Conservation (phyloP, 176 grass and related monocot species). For the Alloteropsis semialata region DNA sequence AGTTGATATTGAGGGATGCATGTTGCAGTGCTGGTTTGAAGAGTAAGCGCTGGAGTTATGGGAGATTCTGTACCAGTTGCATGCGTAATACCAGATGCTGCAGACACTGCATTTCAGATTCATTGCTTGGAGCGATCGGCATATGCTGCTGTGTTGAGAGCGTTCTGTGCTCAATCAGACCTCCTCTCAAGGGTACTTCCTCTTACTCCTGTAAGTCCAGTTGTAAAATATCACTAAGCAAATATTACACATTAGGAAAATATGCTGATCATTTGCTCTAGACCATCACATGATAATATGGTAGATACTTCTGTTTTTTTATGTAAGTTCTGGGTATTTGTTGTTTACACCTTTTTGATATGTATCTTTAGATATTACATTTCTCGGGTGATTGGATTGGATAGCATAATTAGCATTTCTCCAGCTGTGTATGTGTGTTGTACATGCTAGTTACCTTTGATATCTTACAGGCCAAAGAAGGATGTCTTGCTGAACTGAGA, state of each 20-base stretch:
- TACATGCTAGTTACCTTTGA: constrained; percentile 2
- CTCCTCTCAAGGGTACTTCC: constrained; percentile 59
- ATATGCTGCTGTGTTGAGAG: constrained; percentile 63
- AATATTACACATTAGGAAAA: constrained; percentile 4
- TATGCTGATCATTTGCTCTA: background rate
- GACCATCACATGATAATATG: background rate
- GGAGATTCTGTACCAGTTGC: constrained; percentile 11
- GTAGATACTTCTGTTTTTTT: background rate
- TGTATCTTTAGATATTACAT: background rate
- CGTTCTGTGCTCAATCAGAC: constrained; percentile 57
- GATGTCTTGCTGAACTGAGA: constrained; percentile 56
- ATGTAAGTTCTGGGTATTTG: background rate
- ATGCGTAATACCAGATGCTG: constrained; percentile 18
- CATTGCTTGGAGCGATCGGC: constrained; percentile 56
- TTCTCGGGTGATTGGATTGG: background rate
- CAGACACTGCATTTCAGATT: constrained; percentile 51
- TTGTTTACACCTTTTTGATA: constrained; percentile 15
- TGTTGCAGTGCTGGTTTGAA: constrained; percentile 19
- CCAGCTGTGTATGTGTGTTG: background rate
- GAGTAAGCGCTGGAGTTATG: constrained; percentile 6
- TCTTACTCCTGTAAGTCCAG: constrained; percentile 21
- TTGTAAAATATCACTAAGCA: background rate
- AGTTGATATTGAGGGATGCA: background rate
- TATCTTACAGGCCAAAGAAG: constrained; percentile 39
- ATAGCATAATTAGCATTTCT: background rate